Evolutionary conservation across 2,329 filamentous ascomycete species (phyloP).

Genomic region (Lasiodiplodia gonubiensis): DNA sequence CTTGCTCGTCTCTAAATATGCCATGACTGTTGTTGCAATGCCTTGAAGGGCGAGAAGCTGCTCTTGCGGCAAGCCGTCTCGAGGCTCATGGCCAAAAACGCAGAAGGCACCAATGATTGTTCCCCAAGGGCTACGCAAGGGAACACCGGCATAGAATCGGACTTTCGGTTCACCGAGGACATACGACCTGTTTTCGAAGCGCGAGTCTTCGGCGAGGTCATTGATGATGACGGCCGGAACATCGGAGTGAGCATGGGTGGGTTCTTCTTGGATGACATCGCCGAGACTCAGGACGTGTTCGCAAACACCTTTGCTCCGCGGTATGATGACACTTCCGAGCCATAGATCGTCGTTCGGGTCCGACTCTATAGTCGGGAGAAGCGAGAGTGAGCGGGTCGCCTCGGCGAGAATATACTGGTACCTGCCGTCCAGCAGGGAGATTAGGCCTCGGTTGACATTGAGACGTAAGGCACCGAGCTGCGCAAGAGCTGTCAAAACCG

Average conservation of each 20-base stretch:
- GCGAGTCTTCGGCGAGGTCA: conserved; percentile 8
- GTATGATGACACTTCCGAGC: conserved; percentile 43
- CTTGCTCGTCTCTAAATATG: conserved; percentile 35
- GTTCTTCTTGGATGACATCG: neutral
- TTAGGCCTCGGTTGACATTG: conserved; percentile 43
- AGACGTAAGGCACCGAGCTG: conserved; percentile 47
- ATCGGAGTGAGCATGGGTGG: neutral
- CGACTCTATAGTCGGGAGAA: conserved; percentile 38
- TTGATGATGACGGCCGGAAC: conserved; percentile 21
- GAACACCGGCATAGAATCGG: conserved; percentile 41
- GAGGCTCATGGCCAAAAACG: conserved; percentile 36
- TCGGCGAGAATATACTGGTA: conserved; percentile 46
- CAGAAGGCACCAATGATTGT: conserved; percentile 37
- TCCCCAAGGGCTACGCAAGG: conserved; percentile 36
- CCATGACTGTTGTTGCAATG: conserved; percentile 37
- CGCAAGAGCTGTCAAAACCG: conserved; percentile 45
- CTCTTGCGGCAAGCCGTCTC: conserved; percentile 32
- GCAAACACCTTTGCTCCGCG: conserved; percentile 43
- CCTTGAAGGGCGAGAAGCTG: conserved; percentile 41
- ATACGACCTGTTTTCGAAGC: conserved; percentile 13
- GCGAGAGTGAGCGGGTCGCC: conserved; percentile 40
- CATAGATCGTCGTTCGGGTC: conserved; percentile 39
- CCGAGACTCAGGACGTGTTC: conserved; percentile 28
- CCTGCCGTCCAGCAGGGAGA: conserved; percentile 47
- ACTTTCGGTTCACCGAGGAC: conserved; percentile 29